Evolutionary conservation across 2,329 filamentous ascomycete genomes (phyloP).

Genomic region (Trichoderma aggressivum): DNA sequence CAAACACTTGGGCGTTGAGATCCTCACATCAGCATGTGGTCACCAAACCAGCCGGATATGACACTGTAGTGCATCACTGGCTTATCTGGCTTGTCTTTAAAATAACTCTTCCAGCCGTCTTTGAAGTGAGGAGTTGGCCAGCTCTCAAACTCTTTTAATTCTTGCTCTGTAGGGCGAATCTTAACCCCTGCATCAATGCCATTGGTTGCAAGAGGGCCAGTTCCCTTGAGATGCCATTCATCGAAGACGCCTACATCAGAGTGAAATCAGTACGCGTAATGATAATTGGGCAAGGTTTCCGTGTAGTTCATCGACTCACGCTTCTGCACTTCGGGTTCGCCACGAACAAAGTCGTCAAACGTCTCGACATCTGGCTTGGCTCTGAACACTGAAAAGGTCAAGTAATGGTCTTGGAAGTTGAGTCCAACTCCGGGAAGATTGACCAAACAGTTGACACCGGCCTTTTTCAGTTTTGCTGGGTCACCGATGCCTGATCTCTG

Average conservation of each 20-base stretch:
- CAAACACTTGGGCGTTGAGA: background rate
- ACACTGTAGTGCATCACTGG: conserved; percentile 41
- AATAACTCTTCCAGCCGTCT: conserved; percentile 49
- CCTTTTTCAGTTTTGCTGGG: conserved; percentile 39
- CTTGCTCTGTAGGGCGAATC: conserved; percentile 47
- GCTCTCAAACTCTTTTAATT: conserved; percentile 46
- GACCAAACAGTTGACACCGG: conserved; percentile 46
- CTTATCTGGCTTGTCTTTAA: conserved; percentile 36
- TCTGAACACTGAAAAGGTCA: conserved; percentile 41
- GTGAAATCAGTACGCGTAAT: conserved; percentile 42
- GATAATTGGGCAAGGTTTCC: conserved; percentile 37
- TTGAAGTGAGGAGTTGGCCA: conserved; percentile 40
- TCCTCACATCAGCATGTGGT: conserved; percentile 17
- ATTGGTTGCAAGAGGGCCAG: conserved; percentile 32
- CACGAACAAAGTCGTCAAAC: conserved; percentile 3
- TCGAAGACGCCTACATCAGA: conserved; percentile 35
- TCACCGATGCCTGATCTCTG: conserved; percentile 58
- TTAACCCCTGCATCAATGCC: conserved; percentile 51
- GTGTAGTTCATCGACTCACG: conserved; percentile 21
- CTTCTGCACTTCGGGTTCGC: conserved; percentile 1
- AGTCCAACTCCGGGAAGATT: conserved; percentile 49
- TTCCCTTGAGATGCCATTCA: conserved; percentile 6
- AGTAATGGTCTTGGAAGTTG: conserved; percentile 40
- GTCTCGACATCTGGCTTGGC: conserved; percentile 10
- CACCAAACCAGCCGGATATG: conserved; percentile 23